A percentile compares a stretch with the other conserved stretches of the same genome.
Evolutionary conservation across 805 yeast genomes (phyloP).

Genomic region (Naumovozyma castellii): DNA sequence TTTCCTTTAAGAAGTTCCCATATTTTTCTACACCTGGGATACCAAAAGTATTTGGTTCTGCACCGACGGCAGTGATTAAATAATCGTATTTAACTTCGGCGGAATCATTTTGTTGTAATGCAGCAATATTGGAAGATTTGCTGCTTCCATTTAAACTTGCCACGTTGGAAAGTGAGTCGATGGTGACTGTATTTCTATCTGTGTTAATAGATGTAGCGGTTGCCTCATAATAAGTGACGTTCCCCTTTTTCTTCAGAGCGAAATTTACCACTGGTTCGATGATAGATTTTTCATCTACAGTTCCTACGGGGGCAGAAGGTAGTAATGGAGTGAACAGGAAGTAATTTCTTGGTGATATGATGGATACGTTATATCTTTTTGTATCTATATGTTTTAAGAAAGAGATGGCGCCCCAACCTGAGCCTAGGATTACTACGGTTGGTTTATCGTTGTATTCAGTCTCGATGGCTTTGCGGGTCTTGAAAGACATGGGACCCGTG

Average conservation of each 20-base stretch:
- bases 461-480: slow-evolving; percentile 32
- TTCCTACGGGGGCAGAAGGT: slow-evolving; percentile 91
- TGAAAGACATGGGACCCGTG: slow-evolving; percentile 33
- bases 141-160: slow-evolving; percentile 25
- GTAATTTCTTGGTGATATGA: slow-evolving; percentile 88
- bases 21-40: slow-evolving; percentile 83
- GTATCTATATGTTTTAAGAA: slow-evolving; percentile 78
- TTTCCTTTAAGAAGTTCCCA: slow-evolving; percentile 82
- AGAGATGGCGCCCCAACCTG: slow-evolving; percentile 94
- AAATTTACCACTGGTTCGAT: slow-evolving; percentile 89
- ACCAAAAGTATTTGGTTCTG: slow-evolving; percentile 87
- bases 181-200: slow-evolving; percentile 53
- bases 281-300: slow-evolving; percentile 81
- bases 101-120: slow-evolving; percentile 30
- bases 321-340: slow-evolving; percentile 87
- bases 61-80: slow-evolving; percentile 85
- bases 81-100: slow-evolving; percentile 61
- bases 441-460: slow-evolving; percentile 29
- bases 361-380: slow-evolving; percentile 76
- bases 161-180: slow-evolving; percentile 37
- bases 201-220: slow-evolving; percentile 83
- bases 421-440: slow-evolving; percentile 57
- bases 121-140: slow-evolving; percentile 19
- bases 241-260: slow-evolving; percentile 70
- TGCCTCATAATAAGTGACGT: slow-evolving; percentile 79